phyloP scores from a whole-genome alignment of 306 rosid species.

The Trichosanthes truncata region DNA sequence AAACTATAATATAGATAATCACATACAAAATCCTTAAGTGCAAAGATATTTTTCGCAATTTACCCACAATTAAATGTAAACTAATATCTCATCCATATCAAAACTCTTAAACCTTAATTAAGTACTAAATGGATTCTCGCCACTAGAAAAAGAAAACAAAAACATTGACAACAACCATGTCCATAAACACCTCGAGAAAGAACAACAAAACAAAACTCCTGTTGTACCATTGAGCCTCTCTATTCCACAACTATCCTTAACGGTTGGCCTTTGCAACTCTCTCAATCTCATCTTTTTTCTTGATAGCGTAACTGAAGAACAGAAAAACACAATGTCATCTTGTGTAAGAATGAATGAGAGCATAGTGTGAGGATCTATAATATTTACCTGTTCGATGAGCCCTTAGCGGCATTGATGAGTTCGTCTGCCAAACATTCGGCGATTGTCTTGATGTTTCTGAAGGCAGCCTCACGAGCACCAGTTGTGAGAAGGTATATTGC shows the following conservation, averaged over 20 bases:
- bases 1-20: too few species aligned
- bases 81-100: neutral
- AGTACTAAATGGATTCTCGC: neutral
- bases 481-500: neutral
- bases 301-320: neutral
- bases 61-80: neutral
- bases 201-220: neutral
- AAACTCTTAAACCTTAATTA: neutral
- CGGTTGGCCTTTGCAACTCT: constrained; percentile 1
- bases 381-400: neutral
- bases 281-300: neutral
- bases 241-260: neutral
- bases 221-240: neutral
- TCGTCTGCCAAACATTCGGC: neutral
- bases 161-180: neutral
- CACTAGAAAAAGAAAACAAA: neutral
- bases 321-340: neutral
- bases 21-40: neutral
- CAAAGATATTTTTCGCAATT: neutral
- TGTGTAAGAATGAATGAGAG: neutral
- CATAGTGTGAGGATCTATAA: neutral
- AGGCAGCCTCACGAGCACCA: neutral
- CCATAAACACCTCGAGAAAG: neutral
- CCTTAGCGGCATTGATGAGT: neutral
- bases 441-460: neutral